Base-by-base conservation (phyloP, 768 basidiomycete genomes). In the Scleroderma citrinum region DNA sequence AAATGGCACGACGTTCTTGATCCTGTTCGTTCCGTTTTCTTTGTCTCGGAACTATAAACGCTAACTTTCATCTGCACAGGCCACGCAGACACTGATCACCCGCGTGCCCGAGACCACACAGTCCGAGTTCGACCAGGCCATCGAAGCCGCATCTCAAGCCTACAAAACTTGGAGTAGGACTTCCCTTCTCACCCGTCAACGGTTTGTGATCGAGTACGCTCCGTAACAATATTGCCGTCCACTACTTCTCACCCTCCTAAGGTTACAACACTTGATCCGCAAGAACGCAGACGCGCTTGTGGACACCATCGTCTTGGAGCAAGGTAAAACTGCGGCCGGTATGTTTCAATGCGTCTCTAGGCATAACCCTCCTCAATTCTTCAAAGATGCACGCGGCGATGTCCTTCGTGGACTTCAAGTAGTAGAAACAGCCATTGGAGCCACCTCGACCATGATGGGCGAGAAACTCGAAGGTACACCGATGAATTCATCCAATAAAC, bases 241-340 rank as follows among this genome's bases (percentile, higher is more conserved):
- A 39, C 48, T 48, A 12, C 58, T 32, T 48, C 23, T 48, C 47
- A 3, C n/a, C 13, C 17, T 35, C 7, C 5, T 20, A 38, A 97
- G 94, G 57, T 77, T 98, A 26, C 95, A 97, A 62, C 77, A 83
- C 50, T 76, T 91, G 24, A 81, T 99, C 49, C 85, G 93, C 39
- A 74, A 89, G 63, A 83, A 97, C 64, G 77, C 85, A 7, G 91
- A 92, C 58, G 85, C 84, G 44, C 77, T 99, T 47, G 94, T 93
- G 1, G 76, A 74, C 37, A 92, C 85, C 57, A 97, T 97, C 48
- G 92, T 94, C 21, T 70, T 97, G 19, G 94, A 97, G 64, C 95
- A 98, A 69, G 95, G 95, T 14, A 97, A 97, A 72, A 99, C 95
- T 0, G 69, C 89, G 37, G 81, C 87, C 54, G 87, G 87, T 87